Evolutionary conservation across 2,329 filamentous ascomycete species (phyloP).

Genomic region (Rosellinia necatrix): DNA sequence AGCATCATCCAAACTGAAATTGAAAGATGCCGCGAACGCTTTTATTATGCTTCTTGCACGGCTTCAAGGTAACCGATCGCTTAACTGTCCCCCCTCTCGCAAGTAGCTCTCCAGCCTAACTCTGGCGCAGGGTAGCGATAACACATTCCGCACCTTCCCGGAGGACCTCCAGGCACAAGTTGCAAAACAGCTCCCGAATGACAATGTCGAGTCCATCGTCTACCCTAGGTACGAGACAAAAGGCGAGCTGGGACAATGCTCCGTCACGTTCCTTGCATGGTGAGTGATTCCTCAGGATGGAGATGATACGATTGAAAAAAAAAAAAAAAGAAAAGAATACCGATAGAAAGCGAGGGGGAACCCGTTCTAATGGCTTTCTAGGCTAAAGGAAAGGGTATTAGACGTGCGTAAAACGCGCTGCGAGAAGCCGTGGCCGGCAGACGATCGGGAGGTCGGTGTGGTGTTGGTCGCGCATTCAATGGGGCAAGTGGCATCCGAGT

Average conservation of each 20-base stretch:
- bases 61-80: conserved; percentile 62
- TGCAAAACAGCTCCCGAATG: conserved; percentile 61
- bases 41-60: conserved; percentile 75
- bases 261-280: conserved; percentile 54
- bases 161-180: conserved; percentile 63
- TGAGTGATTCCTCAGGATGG: conserved; percentile 32
- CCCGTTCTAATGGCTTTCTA: conserved; percentile 40
- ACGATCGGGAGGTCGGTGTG: conserved; percentile 79
- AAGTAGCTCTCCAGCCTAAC: too few relatives aligned
- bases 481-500: conserved; percentile 54
- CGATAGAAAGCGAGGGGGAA: too few relatives aligned
- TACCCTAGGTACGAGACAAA: conserved; percentile 77
- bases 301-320: not conserved
- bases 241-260: conserved; percentile 63
- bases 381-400: conserved; percentile 81
- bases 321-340: too few relatives aligned
- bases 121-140: conserved; percentile 62
- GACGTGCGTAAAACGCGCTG: conserved; percentile 73
- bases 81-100: too few relatives aligned
- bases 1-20: not conserved
- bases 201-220: conserved; percentile 64
- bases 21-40: conserved; percentile 57
- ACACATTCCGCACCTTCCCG: conserved; percentile 72
- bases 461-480: conserved; percentile 83
- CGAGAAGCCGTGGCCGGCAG: conserved; percentile 74